Conservation (phyloP, 768 basidiomycete species). For the Xerocomellus amylosporus region DNA sequence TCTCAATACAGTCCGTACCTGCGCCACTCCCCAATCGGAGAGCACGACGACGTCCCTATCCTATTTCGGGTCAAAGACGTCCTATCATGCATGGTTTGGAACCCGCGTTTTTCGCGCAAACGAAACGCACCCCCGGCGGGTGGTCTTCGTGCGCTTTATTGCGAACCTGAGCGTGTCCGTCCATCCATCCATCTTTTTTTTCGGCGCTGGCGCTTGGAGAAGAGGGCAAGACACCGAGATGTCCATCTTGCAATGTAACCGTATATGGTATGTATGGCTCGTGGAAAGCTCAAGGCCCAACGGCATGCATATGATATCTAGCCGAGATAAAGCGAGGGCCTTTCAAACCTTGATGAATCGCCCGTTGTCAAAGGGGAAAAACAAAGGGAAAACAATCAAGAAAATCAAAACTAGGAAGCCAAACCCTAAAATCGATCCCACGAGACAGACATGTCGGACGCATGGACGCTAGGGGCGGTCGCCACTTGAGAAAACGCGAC, state of each 20-base stretch:
- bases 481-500: background rate
- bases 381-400: background rate
- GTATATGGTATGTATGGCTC: conserved; percentile 24
- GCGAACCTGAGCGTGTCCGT: conserved; percentile 21
- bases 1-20: background rate
- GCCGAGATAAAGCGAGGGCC: conserved; percentile 18
- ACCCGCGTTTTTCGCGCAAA: background rate
- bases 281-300: conserved; percentile 29
- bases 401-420: background rate
- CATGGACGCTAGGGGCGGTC: background rate
- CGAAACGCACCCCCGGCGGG: too few relatives aligned
- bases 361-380: background rate
- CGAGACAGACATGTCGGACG: background rate
- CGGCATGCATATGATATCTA: conserved; percentile 19
- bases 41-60: too few relatives aligned
- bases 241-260: conserved; percentile 20
- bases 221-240: conserved; percentile 1
- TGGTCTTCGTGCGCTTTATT: too few relatives aligned
- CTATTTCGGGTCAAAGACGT: too few relatives aligned
- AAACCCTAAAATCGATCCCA: background rate
- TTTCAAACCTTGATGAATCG: background rate
- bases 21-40: background rate
- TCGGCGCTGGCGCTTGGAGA: background rate
- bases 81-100: too few relatives aligned
- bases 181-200: background rate